These are phyloP conservation scores for Psilocybe cyanescens DNA, from an alignment of 768 basidiomycete species.

Conservation along the genomic window DNA sequence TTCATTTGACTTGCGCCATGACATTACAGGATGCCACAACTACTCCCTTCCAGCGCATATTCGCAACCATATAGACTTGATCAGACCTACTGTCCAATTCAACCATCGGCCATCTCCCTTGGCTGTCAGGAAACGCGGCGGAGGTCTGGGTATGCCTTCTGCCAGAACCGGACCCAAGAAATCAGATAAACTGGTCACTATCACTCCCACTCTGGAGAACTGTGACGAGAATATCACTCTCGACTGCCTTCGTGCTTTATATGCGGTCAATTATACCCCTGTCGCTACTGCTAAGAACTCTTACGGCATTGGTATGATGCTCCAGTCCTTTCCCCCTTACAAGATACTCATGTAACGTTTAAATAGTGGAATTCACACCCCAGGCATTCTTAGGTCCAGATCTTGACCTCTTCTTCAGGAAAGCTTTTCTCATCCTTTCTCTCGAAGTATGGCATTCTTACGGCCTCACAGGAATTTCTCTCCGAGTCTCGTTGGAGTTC, in stretches of 20 bases:
- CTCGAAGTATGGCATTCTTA: background rate
- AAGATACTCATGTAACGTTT: background rate
- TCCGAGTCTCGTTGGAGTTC: slow-evolving; percentile 36
- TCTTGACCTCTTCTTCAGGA: slow-evolving; percentile 25
- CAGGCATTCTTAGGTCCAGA: slow-evolving; percentile 28
- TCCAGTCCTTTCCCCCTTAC: background rate
- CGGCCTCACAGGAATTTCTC: slow-evolving; percentile 23
- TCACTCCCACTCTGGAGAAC: slow-evolving; percentile 24
- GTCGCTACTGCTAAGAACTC: slow-evolving; percentile 29
- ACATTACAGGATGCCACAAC: slow-evolving; percentile 37
- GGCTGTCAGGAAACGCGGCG: slow-evolving; percentile 25
- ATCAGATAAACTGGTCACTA: slow-evolving; percentile 25
- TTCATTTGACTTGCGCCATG: background rate
- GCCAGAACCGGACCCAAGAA: slow-evolving; percentile 28
- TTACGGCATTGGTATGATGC: slow-evolving; percentile 29
- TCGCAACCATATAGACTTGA: slow-evolving; percentile 43
- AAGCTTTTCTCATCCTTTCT: background rate
- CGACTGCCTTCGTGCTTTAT: slow-evolving; percentile 33
- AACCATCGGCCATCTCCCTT: slow-evolving; percentile 30
- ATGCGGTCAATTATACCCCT: slow-evolving; percentile 28
- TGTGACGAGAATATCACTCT: slow-evolving; percentile 32
- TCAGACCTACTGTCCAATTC: slow-evolving; percentile 46
- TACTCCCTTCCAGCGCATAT: slow-evolving; percentile 47
- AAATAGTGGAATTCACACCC: slow-evolving; percentile 29
- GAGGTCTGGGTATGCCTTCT: slow-evolving; percentile 25